Base-by-base conservation (phyloP, 2,329 filamentous ascomycete genomes). In the Coniochaeta sp. region DNA sequence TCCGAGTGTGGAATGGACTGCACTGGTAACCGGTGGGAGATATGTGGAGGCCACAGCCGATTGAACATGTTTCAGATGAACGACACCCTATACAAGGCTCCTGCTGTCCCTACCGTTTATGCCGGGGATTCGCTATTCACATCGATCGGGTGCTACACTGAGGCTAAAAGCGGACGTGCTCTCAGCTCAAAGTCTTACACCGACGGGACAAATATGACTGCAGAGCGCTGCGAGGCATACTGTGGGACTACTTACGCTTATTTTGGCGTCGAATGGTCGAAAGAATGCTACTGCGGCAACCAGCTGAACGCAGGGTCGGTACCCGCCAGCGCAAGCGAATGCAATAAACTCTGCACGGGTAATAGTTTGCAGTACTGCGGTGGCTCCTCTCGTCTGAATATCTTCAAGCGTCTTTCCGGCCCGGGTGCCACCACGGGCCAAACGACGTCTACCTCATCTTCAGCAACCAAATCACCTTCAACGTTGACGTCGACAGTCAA, bases 201-300 rank as follows among this genome's bases (percentile, higher is more conserved):
- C n/a, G 36, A 59, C 40, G 28, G 28, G 17, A 61, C 40, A 19
- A 59, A 59, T 42, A 59, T 64, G 59, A 65, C 61, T 7, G 59
- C 64, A 10, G 59, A 66, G 60, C 59, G 17, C 26, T 66, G 65
- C 54, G 62, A 60, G 32, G 58, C 59, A 19, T 66, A 62, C 40
- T 65, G 65, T 30, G 60, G 58, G 3, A 62, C 62, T 32, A 57
- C 59, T 4, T 65, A 63, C 56, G 38, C 32, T 38, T 66, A 64
- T 54, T 65, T 66, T 61, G 65, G 65, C 19, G 62, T 64, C n/a
- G 65, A 65, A 57, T 66, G 63, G 24, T 58, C 54, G 8, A 61
- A 62, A 12, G 65, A 66, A 47, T 66, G 65, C 50, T 66, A 65
- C 47, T 66, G 65, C 55, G 64, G 64, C 19, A 64, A 65, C n/a